Evolutionary conservation across 176 grass and related monocot species (phyloP).

Genomic region (Juncus inflexus): DNA sequence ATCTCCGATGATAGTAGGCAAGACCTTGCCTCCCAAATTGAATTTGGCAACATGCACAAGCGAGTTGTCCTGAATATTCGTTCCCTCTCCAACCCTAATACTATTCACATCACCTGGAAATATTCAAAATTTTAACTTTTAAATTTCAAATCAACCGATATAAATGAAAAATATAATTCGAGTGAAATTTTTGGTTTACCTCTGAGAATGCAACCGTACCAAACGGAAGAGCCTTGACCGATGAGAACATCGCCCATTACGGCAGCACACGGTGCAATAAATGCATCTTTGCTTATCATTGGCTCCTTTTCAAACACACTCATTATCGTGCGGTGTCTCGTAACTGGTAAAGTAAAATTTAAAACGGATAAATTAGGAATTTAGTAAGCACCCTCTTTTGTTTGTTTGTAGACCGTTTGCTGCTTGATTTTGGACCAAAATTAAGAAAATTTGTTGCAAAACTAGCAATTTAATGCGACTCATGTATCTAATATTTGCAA

Average conservation of each 20-base stretch:
- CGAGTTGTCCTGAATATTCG: conserved; percentile 97
- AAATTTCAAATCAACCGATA: background rate
- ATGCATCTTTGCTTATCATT: conserved; percentile 72
- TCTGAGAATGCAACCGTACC: conserved; percentile 94
- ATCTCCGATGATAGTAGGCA: conserved; percentile 83
- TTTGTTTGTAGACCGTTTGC: too few relatives aligned
- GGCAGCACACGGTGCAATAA: conserved; percentile 84
- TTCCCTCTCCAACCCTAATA: conserved; percentile 79
- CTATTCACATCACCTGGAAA: conserved; percentile 97
- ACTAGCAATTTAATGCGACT: too few relatives aligned
- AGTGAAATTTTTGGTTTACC: conserved; percentile 32
- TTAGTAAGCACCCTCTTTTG: too few relatives aligned
- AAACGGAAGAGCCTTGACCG: conserved; percentile 82
- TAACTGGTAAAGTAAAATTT: conserved; percentile 46
- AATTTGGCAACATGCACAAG: conserved; percentile 83
- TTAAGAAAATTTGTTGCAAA: too few relatives aligned
- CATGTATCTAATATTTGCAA: too few relatives aligned
- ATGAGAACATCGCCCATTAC: conserved; percentile 93
- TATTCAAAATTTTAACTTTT: background rate
- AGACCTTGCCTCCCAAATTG: conserved; percentile 67
- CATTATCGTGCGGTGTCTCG: conserved; percentile 85
- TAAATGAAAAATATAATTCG: background rate
- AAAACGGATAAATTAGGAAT: background rate
- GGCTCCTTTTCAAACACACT: conserved; percentile 76
- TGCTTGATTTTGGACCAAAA: too few relatives aligned